Percentiles rank a stretch among this genome's conserved stretches.
Conservation (phyloP, 2,329 filamentous ascomycete species). For the Hymenoscyphus occultus region DNA sequence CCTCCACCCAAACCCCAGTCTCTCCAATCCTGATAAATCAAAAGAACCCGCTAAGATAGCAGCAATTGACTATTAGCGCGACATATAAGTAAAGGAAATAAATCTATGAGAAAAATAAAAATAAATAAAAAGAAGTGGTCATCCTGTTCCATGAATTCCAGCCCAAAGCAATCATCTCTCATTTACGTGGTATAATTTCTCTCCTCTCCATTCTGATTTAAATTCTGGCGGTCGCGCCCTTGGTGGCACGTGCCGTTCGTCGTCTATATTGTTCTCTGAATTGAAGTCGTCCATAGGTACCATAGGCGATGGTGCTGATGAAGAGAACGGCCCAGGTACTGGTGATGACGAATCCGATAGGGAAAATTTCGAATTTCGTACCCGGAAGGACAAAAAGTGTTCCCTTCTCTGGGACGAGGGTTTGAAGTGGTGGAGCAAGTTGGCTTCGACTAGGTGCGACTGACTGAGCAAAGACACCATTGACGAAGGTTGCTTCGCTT, state of each 20-base stretch:
- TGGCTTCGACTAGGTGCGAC: slow-evolving; percentile 26
- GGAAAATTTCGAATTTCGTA: slow-evolving; percentile 64
- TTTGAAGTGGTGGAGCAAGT: slow-evolving; percentile 35
- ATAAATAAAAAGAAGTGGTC: not conserved
- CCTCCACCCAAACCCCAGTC: not conserved
- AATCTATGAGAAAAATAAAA: not conserved
- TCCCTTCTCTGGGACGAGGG: slow-evolving; percentile 35
- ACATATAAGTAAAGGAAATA: not conserved
- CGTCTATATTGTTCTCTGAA: slow-evolving; percentile 62
- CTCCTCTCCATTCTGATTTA: slow-evolving; percentile 15
- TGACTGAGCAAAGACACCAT: slow-evolving; percentile 55
- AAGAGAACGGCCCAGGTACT: slow-evolving; percentile 59
- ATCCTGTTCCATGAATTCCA: not conserved
- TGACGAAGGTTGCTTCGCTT: slow-evolving; percentile 69
- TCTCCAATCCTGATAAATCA: too few species aligned
- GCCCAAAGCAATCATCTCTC: not conserved
- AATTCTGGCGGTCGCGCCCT: slow-evolving; percentile 34
- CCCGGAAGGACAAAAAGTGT: slow-evolving; percentile 67
- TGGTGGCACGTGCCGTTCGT: slow-evolving; percentile 45
- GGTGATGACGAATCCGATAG: slow-evolving; percentile 66
- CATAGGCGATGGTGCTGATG: slow-evolving; percentile 56
- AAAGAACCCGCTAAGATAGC: slow-evolving; percentile 4
- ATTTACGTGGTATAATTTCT: not conserved
- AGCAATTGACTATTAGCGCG: slow-evolving; percentile 2
- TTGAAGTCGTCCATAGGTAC: slow-evolving; percentile 63